Conservation (phyloP, 2,329 filamentous ascomycete genomes). For the Aspergillus puulaauensis region DNA sequence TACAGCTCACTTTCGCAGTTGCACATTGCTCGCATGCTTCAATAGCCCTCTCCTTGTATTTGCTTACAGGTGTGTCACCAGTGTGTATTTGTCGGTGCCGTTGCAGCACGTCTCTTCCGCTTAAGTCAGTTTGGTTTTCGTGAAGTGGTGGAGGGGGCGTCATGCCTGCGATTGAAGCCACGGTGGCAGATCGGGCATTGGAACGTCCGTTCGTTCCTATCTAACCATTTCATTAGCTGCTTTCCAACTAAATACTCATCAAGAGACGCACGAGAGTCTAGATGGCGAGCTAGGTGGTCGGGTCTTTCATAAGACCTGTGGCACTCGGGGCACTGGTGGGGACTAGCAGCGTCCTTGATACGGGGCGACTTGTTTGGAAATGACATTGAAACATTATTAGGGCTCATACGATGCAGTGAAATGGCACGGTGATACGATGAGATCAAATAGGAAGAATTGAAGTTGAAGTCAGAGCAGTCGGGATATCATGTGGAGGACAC, state of each 20-base stretch:
- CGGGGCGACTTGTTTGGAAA: conserved; percentile 3
- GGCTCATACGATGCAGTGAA: background rate
- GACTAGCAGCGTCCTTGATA: background rate
- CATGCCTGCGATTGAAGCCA: conserved; percentile 6
- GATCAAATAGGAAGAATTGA: background rate
- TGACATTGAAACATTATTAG: background rate
- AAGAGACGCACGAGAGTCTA: background rate
- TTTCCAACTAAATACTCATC: background rate
- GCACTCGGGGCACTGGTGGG: conserved; percentile 6
- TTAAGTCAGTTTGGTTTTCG: background rate
- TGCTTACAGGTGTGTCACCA: background rate
- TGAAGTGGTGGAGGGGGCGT: background rate
- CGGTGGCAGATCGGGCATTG: conserved; percentile 3
- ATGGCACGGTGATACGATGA: background rate
- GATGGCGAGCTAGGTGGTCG: conserved; percentile 5
- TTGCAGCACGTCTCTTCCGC: conserved; percentile 1
- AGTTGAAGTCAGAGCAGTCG: background rate
- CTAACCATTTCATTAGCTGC: background rate
- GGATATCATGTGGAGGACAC: background rate
- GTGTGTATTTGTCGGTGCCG: conserved; percentile 1
- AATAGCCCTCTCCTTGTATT: background rate
- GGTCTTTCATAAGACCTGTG: conserved; percentile 3
- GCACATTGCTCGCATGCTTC: conserved; percentile 5
- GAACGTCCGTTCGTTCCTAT: conserved; percentile 2
- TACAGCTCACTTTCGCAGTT: conserved; percentile 2